A percentile compares a stretch with the other conserved stretches of the same genome.
phyloP scores from a whole-genome alignment of 257 asterid species.

The Leonotis leonurus region DNA sequence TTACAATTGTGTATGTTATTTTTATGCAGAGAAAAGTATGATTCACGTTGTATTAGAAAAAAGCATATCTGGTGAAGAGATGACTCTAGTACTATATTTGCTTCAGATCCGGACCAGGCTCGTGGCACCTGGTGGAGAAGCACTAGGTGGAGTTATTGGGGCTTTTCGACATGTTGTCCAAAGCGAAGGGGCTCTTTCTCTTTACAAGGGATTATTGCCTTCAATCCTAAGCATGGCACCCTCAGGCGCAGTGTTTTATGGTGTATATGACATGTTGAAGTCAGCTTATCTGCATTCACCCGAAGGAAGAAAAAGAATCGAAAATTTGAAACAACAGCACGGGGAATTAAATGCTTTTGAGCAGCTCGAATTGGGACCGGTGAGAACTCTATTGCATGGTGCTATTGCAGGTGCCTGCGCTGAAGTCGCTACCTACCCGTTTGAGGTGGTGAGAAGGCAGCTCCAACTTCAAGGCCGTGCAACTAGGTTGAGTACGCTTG shows the following conservation, averaged over 20 bases:
- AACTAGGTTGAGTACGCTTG: conserved; percentile 59
- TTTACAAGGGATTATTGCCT: conserved; percentile 55
- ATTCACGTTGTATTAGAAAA: no score
- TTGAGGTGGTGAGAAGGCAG: conserved; percentile 92
- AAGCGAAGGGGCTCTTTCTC: conserved; percentile 47
- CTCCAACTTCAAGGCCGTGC: conserved; percentile 85
- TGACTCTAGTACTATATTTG: conserved; percentile 12
- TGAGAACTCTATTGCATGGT: conserved; percentile 83
- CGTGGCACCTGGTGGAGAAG: conserved; percentile 96
- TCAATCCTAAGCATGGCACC: conserved; percentile 61
- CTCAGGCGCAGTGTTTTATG: conserved; percentile 61
- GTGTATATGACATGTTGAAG: conserved; percentile 52
- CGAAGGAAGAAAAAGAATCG: conserved; percentile 70
- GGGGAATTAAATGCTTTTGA: conserved; percentile 74
- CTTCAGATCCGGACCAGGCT: conserved; percentile 88
- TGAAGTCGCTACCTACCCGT: conserved; percentile 91
- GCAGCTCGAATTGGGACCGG: conserved; percentile 85
- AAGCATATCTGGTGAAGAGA: not conserved
- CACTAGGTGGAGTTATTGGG: conserved; percentile 83
- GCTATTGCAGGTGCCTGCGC: conserved; percentile 99
- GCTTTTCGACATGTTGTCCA: conserved; percentile 66
- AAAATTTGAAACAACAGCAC: conserved; percentile 51
- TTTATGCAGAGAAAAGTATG: no score
- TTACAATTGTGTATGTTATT: not conserved
- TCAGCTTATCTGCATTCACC: conserved; percentile 65